phyloP scores from a whole-genome alignment of 2,329 filamentous ascomycete genomes.

The Aspergillus bombycis region DNA sequence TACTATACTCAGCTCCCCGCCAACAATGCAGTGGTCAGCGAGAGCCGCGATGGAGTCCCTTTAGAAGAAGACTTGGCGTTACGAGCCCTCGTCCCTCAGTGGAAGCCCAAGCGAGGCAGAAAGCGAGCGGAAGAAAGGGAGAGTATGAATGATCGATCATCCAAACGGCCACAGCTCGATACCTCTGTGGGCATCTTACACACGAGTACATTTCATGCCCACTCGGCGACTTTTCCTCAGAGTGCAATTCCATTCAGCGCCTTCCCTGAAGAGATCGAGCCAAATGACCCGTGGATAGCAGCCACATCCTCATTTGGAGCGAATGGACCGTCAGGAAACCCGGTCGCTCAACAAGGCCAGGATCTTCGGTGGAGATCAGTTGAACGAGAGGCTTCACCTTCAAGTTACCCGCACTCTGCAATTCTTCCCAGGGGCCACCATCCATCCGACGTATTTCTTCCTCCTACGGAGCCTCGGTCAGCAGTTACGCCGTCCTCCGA shows the following conservation, averaged over 20 bases:
- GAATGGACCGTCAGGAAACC: conserved; percentile 41
- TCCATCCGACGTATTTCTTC: conserved; percentile 34
- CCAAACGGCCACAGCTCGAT: conserved; percentile 66
- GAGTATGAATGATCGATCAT: conserved; percentile 56
- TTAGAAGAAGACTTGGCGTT: conserved; percentile 88
- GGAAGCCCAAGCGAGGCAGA: conserved; percentile 63
- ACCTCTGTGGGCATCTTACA: conserved; percentile 54
- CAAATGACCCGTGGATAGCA: conserved; percentile 43
- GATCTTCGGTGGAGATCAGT: conserved; percentile 53
- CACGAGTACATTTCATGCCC: conserved; percentile 42
- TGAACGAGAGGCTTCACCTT: conserved; percentile 62
- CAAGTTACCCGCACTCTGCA: conserved; percentile 77
- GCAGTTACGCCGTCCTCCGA: conserved; percentile 67
- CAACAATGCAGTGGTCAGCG: conserved; percentile 63
- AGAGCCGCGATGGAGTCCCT: conserved; percentile 77
- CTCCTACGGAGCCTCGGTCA: conserved; percentile 66
- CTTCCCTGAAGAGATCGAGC: conserved; percentile 59
- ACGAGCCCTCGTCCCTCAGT: conserved; percentile 78
- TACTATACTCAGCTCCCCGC: conserved; percentile 80
- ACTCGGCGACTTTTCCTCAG: conserved; percentile 53
- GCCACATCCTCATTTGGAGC: conserved; percentile 45
- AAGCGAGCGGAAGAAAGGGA: conserved; percentile 65
- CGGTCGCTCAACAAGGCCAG: conserved; percentile 30
- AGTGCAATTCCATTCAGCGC: conserved; percentile 57
- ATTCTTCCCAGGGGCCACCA: conserved; percentile 61